Base-by-base conservation (phyloP, 257 asterid species). In the Solanum tarapatanum region DNA sequence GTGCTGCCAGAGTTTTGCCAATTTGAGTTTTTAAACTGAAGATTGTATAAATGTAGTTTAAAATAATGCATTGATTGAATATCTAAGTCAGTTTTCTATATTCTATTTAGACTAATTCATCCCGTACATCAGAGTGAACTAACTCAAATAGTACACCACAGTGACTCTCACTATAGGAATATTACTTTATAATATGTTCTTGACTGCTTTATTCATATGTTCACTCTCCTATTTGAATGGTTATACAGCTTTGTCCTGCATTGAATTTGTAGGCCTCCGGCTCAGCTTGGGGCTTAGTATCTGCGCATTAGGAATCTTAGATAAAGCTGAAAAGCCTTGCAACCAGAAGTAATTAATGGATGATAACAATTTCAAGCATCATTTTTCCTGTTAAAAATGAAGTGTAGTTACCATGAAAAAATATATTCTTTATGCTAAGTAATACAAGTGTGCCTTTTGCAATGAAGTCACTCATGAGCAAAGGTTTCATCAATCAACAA, bases 241-340 rank as follows among this genome's bases (percentile, higher is more conserved):
- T 83, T 73, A 30, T 89, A 87, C 84, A 87, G 48, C 60, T 62
- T 48, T 13, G 88, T 87, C 73, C n/a, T 74, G 23, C 68, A 28
- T 74, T 70, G 48, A 73, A 36, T 72, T 35, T 84, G 26, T 83
- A 35, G 64, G 28, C 86, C 82, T 74, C 24, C 17, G 30, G 48
- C 19, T 35, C 82, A 74, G 48, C 51, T 10, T 21, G 51, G 26
- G 82, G 82, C 26, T 72, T 72, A 36, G 35, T 58, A 17, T 70
- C 83, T 72, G 88, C 16, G 3, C 86, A 8, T 39, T 51, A 73
- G 36, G 51, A 16, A 70, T 45, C 84, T 48, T 24, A 32, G 70
- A 30, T 51, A 32, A 82, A 28, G 26, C 43, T 82, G 69, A 76
- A 28, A 11, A 28, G 19, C 43, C 21, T 48, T 45, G 69, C n/a